Percentiles rank a stretch among this genome's conserved stretches.
These are phyloP conservation scores for Gnetum montanum DNA, from an alignment of 75 land plant species.

Conservation along the genomic window DNA sequence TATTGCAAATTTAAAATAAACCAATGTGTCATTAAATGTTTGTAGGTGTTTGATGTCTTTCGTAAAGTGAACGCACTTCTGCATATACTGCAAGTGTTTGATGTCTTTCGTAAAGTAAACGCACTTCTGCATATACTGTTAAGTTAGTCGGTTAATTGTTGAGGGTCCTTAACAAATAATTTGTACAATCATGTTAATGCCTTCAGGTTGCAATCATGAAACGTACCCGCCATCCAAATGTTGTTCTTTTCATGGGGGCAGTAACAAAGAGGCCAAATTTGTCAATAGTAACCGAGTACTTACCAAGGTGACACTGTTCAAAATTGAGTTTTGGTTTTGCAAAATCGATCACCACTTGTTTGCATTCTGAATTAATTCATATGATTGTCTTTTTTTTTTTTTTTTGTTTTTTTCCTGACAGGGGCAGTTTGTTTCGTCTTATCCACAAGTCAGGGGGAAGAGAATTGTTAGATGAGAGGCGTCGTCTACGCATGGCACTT, in stretches of 20 bases:
- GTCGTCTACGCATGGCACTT: slow-evolving; percentile 79
- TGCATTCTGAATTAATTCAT: too few relatives aligned
- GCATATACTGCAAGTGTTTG: too few relatives aligned
- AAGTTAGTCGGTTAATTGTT: background rate
- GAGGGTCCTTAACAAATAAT: background rate
- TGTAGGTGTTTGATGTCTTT: too few relatives aligned
- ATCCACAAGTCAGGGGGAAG: slow-evolving; percentile 59
- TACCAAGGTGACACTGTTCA: slow-evolving; percentile 82
- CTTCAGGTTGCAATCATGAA: slow-evolving; percentile 75
- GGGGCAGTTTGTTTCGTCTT: slow-evolving; percentile 78
- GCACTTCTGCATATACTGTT: background rate
- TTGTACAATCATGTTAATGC: too few relatives aligned
- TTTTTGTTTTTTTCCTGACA: slow-evolving; percentile 9
- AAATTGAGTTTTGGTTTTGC: too few relatives aligned
- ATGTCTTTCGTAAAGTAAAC: too few relatives aligned
- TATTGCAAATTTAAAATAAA: too few relatives aligned
- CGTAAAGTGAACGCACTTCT: background rate
- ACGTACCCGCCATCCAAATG: slow-evolving; percentile 84
- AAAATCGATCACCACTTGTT: too few relatives aligned
- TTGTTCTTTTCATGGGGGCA: slow-evolving; percentile 94
- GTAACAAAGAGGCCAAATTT: slow-evolving; percentile 77
- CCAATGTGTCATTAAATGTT: too few relatives aligned
- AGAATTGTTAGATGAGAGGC: slow-evolving; percentile 63
- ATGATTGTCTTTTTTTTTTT: too few relatives aligned
- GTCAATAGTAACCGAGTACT: slow-evolving; percentile 87